Evolutionary conservation across 2,329 filamentous ascomycete species (phyloP), one percentile per base, ranked within the genome.

Genomic region (Epichloe hybrida): DNA sequence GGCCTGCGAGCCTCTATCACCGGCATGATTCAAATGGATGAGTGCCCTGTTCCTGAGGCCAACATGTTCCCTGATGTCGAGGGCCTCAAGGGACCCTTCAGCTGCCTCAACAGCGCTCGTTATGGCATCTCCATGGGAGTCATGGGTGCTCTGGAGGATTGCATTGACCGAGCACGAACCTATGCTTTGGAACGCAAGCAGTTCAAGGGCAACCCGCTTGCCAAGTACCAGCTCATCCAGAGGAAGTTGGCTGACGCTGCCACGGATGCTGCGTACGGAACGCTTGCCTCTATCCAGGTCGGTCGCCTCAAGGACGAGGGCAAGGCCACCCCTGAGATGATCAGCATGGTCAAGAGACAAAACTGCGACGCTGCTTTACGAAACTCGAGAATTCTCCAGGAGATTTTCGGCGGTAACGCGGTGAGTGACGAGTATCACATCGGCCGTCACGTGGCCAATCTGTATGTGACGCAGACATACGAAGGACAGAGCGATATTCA

Each of bases 401-500:
- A 98, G 72, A 80, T 98, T 21, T 96, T 98, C 70, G 93, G 93
- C 52, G 93, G 93, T 34, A 98, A 98, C 64, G 93, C 93, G n/a
- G 88, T 93, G 47, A 95, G 89, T 62, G 93, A 98, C 61, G 93
- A 98, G 71, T 98, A 97, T 63, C 82, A 83, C 55, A 96, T 98
- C 62, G 93, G 88, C 15, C 81, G 93, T 56, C 93, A 97, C 71
- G 93, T 96, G 53, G 84, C 91, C 51, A 98, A 98, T 66, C 68
- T 98, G 56, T 98, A 94, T 67, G 93, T 98, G 49, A 95, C 91
- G 50, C 91, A 97, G 72, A 97, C 91, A 2, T 98, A 98, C 60
- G 93, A 98, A 71, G 93, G 93, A 21, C 93, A 97, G 70, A 96
- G 90, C 64, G 93, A 97, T 69, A 97, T 97, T 64, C 93, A 97